phyloP scores from a whole-genome alignment of 2,329 filamentous ascomycete species.

The Penicillium sp. region DNA sequence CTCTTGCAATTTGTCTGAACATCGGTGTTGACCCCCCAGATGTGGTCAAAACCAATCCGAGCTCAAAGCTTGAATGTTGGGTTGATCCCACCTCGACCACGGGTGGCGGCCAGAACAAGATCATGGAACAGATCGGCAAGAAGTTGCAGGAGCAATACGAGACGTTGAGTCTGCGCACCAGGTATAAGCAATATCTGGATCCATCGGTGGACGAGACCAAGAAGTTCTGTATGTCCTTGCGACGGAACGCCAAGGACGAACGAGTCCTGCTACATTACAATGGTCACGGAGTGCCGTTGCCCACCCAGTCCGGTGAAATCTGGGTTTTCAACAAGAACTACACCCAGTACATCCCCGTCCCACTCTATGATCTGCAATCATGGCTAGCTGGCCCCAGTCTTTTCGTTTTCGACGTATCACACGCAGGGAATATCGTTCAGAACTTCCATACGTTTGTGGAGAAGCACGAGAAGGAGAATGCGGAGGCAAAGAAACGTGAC shows the following conservation, averaged over 20 bases:
- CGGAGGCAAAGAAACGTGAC: slow-evolving; percentile 75
- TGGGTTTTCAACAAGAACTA: slow-evolving; percentile 99
- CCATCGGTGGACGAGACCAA: slow-evolving; percentile 97
- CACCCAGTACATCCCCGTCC: slow-evolving; percentile 97
- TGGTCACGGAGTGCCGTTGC: slow-evolving; percentile 94
- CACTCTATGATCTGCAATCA: slow-evolving; percentile 89
- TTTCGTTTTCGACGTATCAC: slow-evolving; percentile 97
- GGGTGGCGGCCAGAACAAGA: slow-evolving; percentile 75
- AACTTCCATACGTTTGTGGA: slow-evolving; percentile 95
- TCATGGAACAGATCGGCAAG: slow-evolving; percentile 93
- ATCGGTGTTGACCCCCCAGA: slow-evolving; percentile 98
- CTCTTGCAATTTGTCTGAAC: slow-evolving; percentile 92
- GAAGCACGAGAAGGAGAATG: slow-evolving; percentile 90
- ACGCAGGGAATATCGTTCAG: slow-evolving; percentile 91
- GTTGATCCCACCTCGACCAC: slow-evolving; percentile 85
- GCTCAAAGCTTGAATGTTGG: slow-evolving; percentile 95
- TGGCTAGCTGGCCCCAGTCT: slow-evolving; percentile 96
- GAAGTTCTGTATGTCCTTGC: slow-evolving; percentile 89
- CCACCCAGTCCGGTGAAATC: slow-evolving; percentile 93
- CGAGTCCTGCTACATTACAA: slow-evolving; percentile 98
- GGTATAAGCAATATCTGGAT: slow-evolving; percentile 96
- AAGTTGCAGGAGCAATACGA: slow-evolving; percentile 96
- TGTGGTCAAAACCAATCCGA: slow-evolving; percentile 92
- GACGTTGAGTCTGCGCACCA: slow-evolving; percentile 89
- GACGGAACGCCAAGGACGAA: slow-evolving; percentile 93